These are phyloP conservation scores for Metahyphopichia silvanorum DNA, from an alignment of 805 yeast genomes.

Conservation along the genomic window DNA sequence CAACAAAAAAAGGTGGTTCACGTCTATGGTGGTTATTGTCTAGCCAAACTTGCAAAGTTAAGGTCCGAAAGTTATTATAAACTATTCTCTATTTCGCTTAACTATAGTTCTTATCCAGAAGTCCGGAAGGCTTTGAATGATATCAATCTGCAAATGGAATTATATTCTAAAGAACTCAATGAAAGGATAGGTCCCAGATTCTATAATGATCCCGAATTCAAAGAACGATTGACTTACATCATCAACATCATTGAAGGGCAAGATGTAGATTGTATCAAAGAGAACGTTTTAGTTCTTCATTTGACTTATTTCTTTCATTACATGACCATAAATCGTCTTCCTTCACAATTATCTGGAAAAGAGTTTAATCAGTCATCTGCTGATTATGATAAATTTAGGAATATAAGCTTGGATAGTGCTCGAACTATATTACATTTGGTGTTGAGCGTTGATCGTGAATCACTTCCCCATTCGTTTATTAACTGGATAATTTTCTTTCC, in stretches of 20 bases:
- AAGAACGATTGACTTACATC: conserved; percentile 1
- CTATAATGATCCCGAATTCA: conserved; percentile 30
- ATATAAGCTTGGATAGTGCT: conserved; percentile 31
- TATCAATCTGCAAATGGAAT: conserved; percentile 27
- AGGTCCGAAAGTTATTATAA: conserved; percentile 26
- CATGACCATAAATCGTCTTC: conserved; percentile 34
- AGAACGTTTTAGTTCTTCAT: conserved; percentile 19
- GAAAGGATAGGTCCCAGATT: conserved; percentile 25
- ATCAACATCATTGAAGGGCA: neutral
- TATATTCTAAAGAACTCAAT: conserved; percentile 14
- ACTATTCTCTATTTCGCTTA: conserved; percentile 29
- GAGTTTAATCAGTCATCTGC: conserved; percentile 14
- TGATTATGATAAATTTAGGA: conserved; percentile 20
- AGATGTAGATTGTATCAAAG: conserved; percentile 5
- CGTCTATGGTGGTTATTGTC: conserved; percentile 2
- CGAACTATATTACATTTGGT: conserved; percentile 31
- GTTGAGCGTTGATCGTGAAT: conserved; percentile 15
- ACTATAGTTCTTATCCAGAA: conserved; percentile 13
- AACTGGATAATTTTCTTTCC: conserved; percentile 34
- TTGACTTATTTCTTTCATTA: conserved; percentile 32
- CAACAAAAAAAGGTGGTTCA: conserved; percentile 5
- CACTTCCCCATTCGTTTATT: conserved; percentile 18
- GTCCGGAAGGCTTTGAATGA: conserved; percentile 18
- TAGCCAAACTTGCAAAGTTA: conserved; percentile 20
- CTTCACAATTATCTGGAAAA: conserved; percentile 12